Base-by-base conservation (phyloP, 305 asterid genomes). In the Solanum chacoense region DNA sequence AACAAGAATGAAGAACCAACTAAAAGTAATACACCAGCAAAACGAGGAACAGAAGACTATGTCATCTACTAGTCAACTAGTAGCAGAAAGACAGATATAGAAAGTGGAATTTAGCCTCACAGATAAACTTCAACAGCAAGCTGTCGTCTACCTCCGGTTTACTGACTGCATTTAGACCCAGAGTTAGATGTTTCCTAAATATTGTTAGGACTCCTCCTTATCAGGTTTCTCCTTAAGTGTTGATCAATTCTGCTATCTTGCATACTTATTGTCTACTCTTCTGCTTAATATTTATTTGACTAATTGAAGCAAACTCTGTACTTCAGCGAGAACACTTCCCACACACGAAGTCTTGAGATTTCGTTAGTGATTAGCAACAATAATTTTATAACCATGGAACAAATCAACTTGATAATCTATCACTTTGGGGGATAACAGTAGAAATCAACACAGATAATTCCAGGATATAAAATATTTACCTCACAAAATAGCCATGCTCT, bases 401-500 rank as follows among this genome's bases (percentile, higher is more conserved):
- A 18, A 50, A 50, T 50, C 42, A 20, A 55, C 87, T 45, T 83
- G 31, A 83, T 83, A 31, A 83, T 83, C 73, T 83, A 29, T 83
- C 22, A 20, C 11, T 50, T 50, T 2, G 40, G 29, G 22, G 40
- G 24, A 31, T 50, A 50, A 29, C 40, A 83, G 73, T 29, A 83
- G 73, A 31, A 50, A 50, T 18, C 73, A 83, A 83, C 42, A 50
- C 18, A 1, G 31, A 9, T 50, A 50, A 6, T 50, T 83, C 29
- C 22, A 31, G 12, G 45, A 20, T 32, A 83, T 29, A 45, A 72
- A 40, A 31, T 38, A 76, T 81, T 63, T 91, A 96, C 98, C 98
- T 93, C 78, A 95, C 88, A 84, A 95, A 95, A 87, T 94, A 96
- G 87, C 98, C 98, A 89, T 95, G 95, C 91, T 96, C 98, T 7